Percentiles rank a stretch among this genome's conserved stretches.
Conservation (phyloP, 345 rosid genomes). For the Brassica carinata region DNA sequence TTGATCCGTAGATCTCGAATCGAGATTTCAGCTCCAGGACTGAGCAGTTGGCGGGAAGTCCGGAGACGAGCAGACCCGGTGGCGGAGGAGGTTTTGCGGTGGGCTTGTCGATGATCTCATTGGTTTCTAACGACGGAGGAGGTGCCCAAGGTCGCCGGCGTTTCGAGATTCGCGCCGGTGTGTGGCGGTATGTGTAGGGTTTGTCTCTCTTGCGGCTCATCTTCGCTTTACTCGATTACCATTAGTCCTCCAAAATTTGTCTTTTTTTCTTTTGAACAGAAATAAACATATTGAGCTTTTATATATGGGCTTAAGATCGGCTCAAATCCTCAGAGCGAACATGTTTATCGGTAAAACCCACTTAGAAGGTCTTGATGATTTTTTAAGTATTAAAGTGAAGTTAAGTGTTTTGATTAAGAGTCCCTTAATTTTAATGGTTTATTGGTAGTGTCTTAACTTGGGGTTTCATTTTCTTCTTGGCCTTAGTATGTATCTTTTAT, state of each 20-base stretch:
- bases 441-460: no score
- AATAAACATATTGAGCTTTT: neutral
- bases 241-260: neutral
- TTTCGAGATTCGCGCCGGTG: slow-evolving; percentile 41
- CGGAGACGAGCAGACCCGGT: slow-evolving; percentile 61
- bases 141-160: slow-evolving; percentile 64
- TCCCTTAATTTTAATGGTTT: no score
- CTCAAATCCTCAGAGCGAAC: neutral
- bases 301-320: neutral
- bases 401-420: no score
- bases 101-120: slow-evolving; percentile 44
- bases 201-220: slow-evolving; percentile 41
- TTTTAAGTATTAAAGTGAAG: no score
- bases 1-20: slow-evolving; percentile 91
- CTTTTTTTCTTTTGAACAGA: neutral
- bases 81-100: slow-evolving; percentile 54
- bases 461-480: no score
- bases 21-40: slow-evolving; percentile 88
- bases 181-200: slow-evolving; percentile 22
- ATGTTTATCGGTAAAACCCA: no score
- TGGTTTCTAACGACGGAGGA: slow-evolving; percentile 30
- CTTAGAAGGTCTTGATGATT: no score
- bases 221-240: neutral
- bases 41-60: slow-evolving; percentile 65
- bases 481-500: no score